Conservation (phyloP, 495 filamentous ascomycete genomes). For the Echria macrotheca region DNA sequence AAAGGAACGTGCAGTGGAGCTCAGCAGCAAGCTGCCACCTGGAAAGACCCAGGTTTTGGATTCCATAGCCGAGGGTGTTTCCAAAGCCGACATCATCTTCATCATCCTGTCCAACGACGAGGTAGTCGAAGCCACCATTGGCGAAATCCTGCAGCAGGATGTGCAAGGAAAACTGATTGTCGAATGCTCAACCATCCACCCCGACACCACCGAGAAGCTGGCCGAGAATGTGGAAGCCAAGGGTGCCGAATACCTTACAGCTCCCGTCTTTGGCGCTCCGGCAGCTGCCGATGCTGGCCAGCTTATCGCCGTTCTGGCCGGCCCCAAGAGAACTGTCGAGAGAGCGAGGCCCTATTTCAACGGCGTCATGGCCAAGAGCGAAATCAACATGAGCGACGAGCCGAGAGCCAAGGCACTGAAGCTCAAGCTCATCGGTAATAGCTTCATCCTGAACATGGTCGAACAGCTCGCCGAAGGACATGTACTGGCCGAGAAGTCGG, state of each 20-base stretch:
- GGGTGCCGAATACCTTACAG: slow-evolving; percentile 70
- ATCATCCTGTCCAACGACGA: slow-evolving; percentile 76
- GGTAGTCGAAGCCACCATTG: slow-evolving; percentile 56
- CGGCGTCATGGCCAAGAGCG: slow-evolving; percentile 67
- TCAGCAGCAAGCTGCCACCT: slow-evolving; percentile 48
- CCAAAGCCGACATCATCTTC: slow-evolving; percentile 72
- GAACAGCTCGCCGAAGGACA: slow-evolving; percentile 72
- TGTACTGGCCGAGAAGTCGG: slow-evolving; percentile 73
- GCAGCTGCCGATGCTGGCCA: slow-evolving; percentile 70
- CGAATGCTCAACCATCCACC: slow-evolving; percentile 85
- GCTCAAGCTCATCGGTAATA: slow-evolving; percentile 83
- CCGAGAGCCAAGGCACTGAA: slow-evolving; percentile 52
- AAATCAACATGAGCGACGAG: slow-evolving; percentile 65
- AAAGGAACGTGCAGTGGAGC: slow-evolving; percentile 48
- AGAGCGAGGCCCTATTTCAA: slow-evolving; percentile 68
- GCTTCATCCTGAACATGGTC: slow-evolving; percentile 78
- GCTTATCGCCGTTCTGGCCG: slow-evolving; percentile 73
- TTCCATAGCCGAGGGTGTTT: slow-evolving; percentile 60
- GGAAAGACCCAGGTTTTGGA: slow-evolving; percentile 57
- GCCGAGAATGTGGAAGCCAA: slow-evolving; percentile 49
- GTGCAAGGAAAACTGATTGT: slow-evolving; percentile 67
- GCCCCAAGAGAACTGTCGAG: slow-evolving; percentile 53
- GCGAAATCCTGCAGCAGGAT: slow-evolving; percentile 46
- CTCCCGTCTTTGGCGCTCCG: slow-evolving; percentile 79
- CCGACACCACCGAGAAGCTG: slow-evolving; percentile 66